Conservation (phyloP, 148 eudicot genomes). For the Rhododendron ferrugineum region DNA sequence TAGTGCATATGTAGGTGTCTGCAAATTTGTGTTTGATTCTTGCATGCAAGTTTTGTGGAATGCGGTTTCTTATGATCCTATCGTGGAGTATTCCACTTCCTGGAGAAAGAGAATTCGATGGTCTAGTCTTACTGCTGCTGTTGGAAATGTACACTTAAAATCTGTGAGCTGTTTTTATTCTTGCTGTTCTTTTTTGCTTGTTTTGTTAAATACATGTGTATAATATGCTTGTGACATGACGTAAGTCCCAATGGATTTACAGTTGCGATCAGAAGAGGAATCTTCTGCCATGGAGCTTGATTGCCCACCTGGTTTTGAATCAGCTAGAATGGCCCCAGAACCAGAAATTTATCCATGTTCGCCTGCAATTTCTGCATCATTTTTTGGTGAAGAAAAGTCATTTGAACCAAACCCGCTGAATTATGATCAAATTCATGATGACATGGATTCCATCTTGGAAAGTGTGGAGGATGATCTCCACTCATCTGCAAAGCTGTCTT, state of each 20-base stretch:
- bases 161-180: constrained; percentile 26
- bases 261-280: constrained; percentile 24
- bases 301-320: constrained; percentile 85
- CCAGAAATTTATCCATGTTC: constrained; percentile 14
- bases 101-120: constrained; percentile 73
- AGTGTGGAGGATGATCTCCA: constrained; percentile 54
- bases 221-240: constrained; percentile 4
- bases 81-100: constrained; percentile 39
- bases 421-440: constrained; percentile 12
- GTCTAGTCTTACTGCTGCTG: constrained; percentile 26
- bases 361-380: constrained; percentile 24
- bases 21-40: constrained; percentile 43
- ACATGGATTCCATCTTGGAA: constrained; percentile 34
- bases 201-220: background rate
- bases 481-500: constrained; percentile 40
- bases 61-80: constrained; percentile 65
- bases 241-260: constrained; percentile 10
- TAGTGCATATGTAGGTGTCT: constrained; percentile 35
- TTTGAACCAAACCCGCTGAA: background rate
- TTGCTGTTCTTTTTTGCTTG: constrained; percentile 2
- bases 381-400: constrained; percentile 16
- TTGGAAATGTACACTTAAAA: constrained; percentile 21
- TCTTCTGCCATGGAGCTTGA: constrained; percentile 53
- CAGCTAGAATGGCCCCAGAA: constrained; percentile 20
- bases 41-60: constrained; percentile 84